Percentiles rank a stretch among this genome's conserved stretches.
These are phyloP conservation scores for Madurella fahalii DNA, from an alignment of 2,329 filamentous ascomycete genomes.

Conservation along the genomic window DNA sequence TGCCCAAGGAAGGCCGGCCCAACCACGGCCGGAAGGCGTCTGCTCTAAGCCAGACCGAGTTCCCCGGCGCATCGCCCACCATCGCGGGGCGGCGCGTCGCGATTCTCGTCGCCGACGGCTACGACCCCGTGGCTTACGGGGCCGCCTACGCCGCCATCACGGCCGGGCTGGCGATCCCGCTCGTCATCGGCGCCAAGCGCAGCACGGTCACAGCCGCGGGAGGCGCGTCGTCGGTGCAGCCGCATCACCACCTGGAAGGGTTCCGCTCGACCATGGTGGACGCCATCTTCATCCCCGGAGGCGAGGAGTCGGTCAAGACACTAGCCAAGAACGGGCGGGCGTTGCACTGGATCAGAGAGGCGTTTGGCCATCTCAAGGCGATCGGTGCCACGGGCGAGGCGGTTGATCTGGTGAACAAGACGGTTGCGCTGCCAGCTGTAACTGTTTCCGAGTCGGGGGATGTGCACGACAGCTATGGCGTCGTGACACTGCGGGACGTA, in stretches of 20 bases:
- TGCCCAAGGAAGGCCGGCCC: constrained; percentile 47
- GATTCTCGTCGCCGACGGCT: constrained; percentile 74
- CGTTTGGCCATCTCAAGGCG: constrained; percentile 76
- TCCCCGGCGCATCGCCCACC: constrained; percentile 57
- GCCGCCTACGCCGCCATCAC: constrained; percentile 61
- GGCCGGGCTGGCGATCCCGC: constrained; percentile 60
- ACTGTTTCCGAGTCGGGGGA: constrained; percentile 41
- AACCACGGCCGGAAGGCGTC: constrained; percentile 68
- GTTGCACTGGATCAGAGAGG: constrained; percentile 72
- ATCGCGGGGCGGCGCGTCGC: constrained; percentile 69
- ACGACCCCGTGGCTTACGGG: constrained; percentile 61
- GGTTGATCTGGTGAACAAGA: constrained; percentile 55
- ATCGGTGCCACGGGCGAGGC: constrained; percentile 73
- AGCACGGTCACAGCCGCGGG: constrained; percentile 61
- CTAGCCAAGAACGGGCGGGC: constrained; percentile 68
- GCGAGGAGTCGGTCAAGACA: constrained; percentile 57
- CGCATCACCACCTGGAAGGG: constrained; percentile 76
- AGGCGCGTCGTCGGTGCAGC: constrained; percentile 42
- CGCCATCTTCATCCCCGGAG: constrained; percentile 71
- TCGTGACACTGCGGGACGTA: constrained; percentile 61
- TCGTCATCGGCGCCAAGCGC: constrained; percentile 68
- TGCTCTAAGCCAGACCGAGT: constrained; percentile 66
- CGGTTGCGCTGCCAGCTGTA: constrained; percentile 42
- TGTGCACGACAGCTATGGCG: constrained; percentile 67
- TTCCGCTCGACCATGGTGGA: constrained; percentile 80